Base-by-base conservation (phyloP, 1,139 yeast species). In the Suhomyces chickasaworum region DNA sequence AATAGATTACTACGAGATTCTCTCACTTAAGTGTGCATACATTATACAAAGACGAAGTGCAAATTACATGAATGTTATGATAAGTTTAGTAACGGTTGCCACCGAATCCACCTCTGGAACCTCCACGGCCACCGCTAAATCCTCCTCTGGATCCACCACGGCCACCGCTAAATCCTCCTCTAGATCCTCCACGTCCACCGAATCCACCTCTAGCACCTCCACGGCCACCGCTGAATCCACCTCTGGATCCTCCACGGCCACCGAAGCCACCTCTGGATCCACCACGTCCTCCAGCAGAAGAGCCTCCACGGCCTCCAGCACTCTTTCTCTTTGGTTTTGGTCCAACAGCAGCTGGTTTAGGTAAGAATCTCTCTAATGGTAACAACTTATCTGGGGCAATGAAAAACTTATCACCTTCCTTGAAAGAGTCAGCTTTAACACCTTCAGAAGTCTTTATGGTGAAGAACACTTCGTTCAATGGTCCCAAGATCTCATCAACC, bases 401-500 rank as follows among this genome's bases (percentile, higher is more conserved):
- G 75, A 75, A 95, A 65, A 95, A 91, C 71, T 91, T 91, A 70
- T 95, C 99, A 58, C 99, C 99, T 46, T 82, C 86, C 71, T 89
- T 89, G 79, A 93, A 95, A 44, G 97, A 88, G 39, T 81, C 73
- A 46, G 98, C 97, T 68, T 88, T 93, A 47, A 93, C 95, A 63
- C 99, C 99, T 65, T 95, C 99, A 44, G 87, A 77, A 50, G 97
- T 93, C 74, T 95, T 93, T 59, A 95, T 84, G 42, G 99, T 95
- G 81, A 95, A 95, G 67, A 80, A 91, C 16, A 93, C 98, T 71
- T 95, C 99, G 67, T 93, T 93, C 66, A 95, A 75, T 45, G 99
- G 98, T 44, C 99, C 99, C 60, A 95, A 78, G 56, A 95, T 93
- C 76, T 95, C 99, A 67, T 95, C 99, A 49, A 95, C 96, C 71